Conservation (phyloP, 2,329 filamentous ascomycete genomes). For the Leptographium galeiforme region DNA sequence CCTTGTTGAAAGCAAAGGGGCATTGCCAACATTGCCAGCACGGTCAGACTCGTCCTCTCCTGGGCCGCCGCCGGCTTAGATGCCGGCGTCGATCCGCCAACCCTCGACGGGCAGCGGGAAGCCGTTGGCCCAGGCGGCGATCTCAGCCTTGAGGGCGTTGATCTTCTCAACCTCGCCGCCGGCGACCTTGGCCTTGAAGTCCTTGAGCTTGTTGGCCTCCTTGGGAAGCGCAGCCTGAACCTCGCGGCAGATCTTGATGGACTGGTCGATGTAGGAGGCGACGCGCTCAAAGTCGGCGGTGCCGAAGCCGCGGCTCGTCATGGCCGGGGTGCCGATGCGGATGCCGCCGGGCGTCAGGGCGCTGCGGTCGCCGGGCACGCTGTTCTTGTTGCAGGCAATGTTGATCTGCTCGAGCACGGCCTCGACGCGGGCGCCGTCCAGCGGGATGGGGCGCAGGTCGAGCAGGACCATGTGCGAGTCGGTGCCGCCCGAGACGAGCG, state of each 20-base stretch:
- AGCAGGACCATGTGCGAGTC: slow-evolving; percentile 96
- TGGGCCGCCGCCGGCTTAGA: slow-evolving; percentile 25
- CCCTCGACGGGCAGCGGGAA: slow-evolving; percentile 88
- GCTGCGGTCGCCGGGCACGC: slow-evolving; percentile 93
- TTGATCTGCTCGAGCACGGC: slow-evolving; percentile 94
- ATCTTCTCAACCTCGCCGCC: slow-evolving; percentile 69
- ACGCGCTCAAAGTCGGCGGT: slow-evolving; percentile 87
- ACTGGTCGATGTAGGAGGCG: slow-evolving; percentile 74
- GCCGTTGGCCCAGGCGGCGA: slow-evolving; percentile 68
- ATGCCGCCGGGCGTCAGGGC: slow-evolving; percentile 89
- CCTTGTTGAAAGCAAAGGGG: slow-evolving; percentile 1
- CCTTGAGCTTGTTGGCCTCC: slow-evolving; percentile 98
- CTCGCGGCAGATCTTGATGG: slow-evolving; percentile 82
- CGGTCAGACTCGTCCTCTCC: neutral
- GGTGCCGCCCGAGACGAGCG: slow-evolving; percentile 86
- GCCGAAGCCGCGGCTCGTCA: slow-evolving; percentile 91
- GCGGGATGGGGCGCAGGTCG: slow-evolving; percentile 72
- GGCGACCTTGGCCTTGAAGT: slow-evolving; percentile 91
- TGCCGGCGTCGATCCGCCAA: slow-evolving; percentile 48
- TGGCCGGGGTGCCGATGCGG: slow-evolving; percentile 91
- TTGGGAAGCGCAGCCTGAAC: slow-evolving; percentile 77
- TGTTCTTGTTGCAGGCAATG: slow-evolving; percentile 99
- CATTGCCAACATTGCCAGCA: neutral
- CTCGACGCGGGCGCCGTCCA: slow-evolving; percentile 93
- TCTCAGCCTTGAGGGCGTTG: slow-evolving; percentile 75